Evolutionary conservation across 2,329 filamentous ascomycete genomes (phyloP).

Genomic region (Beauveria pseudobassiana): DNA sequence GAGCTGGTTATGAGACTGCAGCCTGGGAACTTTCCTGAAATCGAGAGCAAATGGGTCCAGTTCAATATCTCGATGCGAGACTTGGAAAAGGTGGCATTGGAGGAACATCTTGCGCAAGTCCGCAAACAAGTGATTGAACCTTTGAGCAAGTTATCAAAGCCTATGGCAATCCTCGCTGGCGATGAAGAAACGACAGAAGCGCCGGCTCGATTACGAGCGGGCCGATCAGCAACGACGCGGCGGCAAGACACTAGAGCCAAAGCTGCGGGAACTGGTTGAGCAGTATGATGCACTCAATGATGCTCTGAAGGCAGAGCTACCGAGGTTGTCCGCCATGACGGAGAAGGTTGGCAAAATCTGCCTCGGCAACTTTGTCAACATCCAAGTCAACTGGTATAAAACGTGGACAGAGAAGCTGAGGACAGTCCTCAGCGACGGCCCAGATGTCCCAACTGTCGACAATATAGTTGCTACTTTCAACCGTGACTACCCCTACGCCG

Average conservation of each 20-base stretch:
- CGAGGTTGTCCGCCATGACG: conserved; percentile 72
- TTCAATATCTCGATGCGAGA: conserved; percentile 85
- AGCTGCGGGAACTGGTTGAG: conserved; percentile 74
- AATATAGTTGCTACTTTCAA: conserved; percentile 74
- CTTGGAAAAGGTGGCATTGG: conserved; percentile 72
- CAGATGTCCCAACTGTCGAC: conserved; percentile 55
- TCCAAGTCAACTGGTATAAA: conserved; percentile 76
- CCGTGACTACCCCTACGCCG: conserved; percentile 68
- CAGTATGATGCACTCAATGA: conserved; percentile 90
- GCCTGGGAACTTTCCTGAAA: conserved; percentile 68
- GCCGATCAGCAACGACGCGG: conserved; percentile 68
- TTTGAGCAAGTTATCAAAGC: conserved; percentile 68
- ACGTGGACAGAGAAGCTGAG: conserved; percentile 80
- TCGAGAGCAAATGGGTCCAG: conserved; percentile 90
- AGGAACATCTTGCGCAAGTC: conserved; percentile 69
- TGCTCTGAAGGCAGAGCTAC: conserved; percentile 85
- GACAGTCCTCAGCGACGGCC: conserved; percentile 58
- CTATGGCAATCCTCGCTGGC: conserved; percentile 75
- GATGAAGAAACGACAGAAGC: conserved; percentile 91
- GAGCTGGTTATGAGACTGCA: conserved; percentile 70
- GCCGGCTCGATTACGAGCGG: conserved; percentile 81
- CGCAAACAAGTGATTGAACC: conserved; percentile 79
- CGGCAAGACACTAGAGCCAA: conserved; percentile 81
- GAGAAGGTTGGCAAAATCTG: conserved; percentile 78
- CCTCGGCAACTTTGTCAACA: conserved; percentile 73